These are phyloP conservation scores for Casaregolazyma suthepensis DNA, from an alignment of 1,139 yeast species.

Conservation along the genomic window DNA sequence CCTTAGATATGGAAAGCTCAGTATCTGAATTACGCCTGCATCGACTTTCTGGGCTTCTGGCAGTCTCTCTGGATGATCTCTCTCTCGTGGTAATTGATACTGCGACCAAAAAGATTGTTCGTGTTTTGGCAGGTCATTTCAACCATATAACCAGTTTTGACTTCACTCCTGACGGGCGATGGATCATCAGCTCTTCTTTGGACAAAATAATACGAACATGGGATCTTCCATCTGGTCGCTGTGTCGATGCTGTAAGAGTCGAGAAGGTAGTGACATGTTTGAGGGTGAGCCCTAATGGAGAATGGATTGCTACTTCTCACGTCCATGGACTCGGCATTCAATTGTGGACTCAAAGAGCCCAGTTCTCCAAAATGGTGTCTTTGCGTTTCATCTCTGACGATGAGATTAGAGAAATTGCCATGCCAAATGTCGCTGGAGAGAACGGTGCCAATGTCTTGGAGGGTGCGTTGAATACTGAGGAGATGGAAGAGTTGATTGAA, in stretches of 20 bases:
- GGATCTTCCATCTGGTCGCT: conserved; percentile 97
- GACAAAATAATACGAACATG: conserved; percentile 92
- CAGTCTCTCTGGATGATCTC: conserved; percentile 80
- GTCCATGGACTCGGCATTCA: conserved; percentile 86
- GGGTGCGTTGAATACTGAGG: conserved; percentile 57
- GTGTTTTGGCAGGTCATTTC: conserved; percentile 85
- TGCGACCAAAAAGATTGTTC: conserved; percentile 71
- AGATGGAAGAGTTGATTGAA: conserved; percentile 18
- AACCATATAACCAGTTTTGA: conserved; percentile 86
- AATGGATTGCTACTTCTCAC: conserved; percentile 88
- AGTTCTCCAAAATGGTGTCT: conserved; percentile 60
- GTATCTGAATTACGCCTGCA: conserved; percentile 74
- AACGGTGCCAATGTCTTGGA: conserved; percentile 72
- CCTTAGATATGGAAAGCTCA: conserved; percentile 66
- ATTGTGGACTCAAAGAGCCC: conserved; percentile 89
- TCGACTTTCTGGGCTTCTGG: conserved; percentile 74
- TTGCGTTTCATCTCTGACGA: conserved; percentile 72
- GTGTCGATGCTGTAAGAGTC: conserved; percentile 84
- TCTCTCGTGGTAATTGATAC: conserved; percentile 80
- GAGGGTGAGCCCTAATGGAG: conserved; percentile 82
- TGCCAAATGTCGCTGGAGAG: conserved; percentile 81
- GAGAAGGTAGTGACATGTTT: conserved; percentile 75
- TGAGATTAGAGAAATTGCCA: conserved; percentile 43
- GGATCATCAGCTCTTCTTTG: conserved; percentile 80
- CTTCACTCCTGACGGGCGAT: conserved; percentile 92